Base-by-base conservation (phyloP, 805 yeast species). In the Hemisphaericaspora nanyangensis region DNA sequence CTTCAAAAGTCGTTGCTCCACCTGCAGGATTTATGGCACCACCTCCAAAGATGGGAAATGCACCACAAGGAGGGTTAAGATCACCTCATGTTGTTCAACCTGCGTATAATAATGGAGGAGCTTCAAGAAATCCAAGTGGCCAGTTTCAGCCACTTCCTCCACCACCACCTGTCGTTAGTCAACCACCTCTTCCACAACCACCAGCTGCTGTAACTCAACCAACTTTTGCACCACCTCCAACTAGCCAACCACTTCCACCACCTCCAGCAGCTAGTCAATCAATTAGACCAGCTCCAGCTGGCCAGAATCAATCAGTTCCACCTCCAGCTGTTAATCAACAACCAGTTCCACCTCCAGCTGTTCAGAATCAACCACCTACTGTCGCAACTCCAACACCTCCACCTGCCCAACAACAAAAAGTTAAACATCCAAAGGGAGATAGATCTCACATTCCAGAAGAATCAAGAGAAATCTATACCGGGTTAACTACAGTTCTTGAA, bases 381-480 rank as follows among this genome's bases (percentile, higher is more conserved):
- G 64, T 71, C 20, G 65, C 68, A 30, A 58, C 63, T 12, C 49
- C 55, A 18, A 44, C 56, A 26, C 12, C 11, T 8, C 26, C 26
- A 22, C 55, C 61, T 7, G 43, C 56, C 34, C 47, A 43, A 22
- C 48, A 54, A 15, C 47, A 41, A 13, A 45, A 46, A 17, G 47
- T 54, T 6, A 61, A 53, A 37, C 60, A 67, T 50, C 85, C 90
- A 31, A 51, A 73, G 3, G 89, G 89, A 18, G 90, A 82, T 56
- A 74, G 88, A 49, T 58, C 74, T 2, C 89, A 80, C 48, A 80
- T 85, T 44, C 77, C 89, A 2, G 75, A 68, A 11, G 71, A 67
- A 7, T 73, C 81, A 7, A 53, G 62, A 50, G 80, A 82, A 13
- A 77, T 93, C 32, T 79, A 66, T 50, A 69, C 74, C n/a, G 67